phyloP scores from a whole-genome alignment of 1,284 basidiomycete genomes.

The Calocybe gambosa region DNA sequence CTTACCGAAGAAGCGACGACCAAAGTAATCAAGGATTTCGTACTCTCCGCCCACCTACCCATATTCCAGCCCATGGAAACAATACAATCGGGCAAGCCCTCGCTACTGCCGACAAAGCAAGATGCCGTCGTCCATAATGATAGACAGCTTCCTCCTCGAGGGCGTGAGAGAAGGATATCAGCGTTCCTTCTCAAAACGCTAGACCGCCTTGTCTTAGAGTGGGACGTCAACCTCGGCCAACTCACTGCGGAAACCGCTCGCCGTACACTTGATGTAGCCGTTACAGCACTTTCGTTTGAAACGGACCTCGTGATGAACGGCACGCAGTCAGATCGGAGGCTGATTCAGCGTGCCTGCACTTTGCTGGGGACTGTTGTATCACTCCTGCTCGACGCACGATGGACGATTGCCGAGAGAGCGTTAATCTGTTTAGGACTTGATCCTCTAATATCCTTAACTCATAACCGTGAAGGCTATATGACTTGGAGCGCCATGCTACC shows the following conservation, averaged over 20 bases:
- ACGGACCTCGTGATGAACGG: conserved; percentile 60
- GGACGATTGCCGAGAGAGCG: conserved; percentile 56
- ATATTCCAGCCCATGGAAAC: conserved; percentile 21
- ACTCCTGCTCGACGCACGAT: conserved; percentile 38
- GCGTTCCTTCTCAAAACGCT: conserved; percentile 55
- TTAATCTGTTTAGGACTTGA: conserved; percentile 61
- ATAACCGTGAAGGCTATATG: conserved; percentile 23
- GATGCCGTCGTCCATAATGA: conserved; percentile 11
- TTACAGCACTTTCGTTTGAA: conserved; percentile 65
- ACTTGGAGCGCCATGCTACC: conserved; percentile 53
- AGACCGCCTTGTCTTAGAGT: conserved; percentile 43
- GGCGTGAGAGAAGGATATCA: conserved; percentile 61
- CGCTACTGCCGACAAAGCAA: not conserved
- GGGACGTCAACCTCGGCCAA: conserved; percentile 38
- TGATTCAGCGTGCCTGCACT: conserved; percentile 57
- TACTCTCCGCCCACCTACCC: conserved; percentile 62
- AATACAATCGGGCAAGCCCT: not conserved
- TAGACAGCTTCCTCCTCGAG: conserved; percentile 36
- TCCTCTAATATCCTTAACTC: conserved; percentile 41
- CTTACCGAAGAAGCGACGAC: conserved; percentile 54
- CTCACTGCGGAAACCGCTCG: conserved; percentile 59
- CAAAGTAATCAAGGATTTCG: conserved; percentile 59
- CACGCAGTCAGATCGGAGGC: conserved; percentile 48
- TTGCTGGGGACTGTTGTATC: conserved; percentile 41
- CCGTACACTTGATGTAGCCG: conserved; percentile 60